Conservation (phyloP, 208 protist species). For the Acanthamoeba sp. region DNA sequence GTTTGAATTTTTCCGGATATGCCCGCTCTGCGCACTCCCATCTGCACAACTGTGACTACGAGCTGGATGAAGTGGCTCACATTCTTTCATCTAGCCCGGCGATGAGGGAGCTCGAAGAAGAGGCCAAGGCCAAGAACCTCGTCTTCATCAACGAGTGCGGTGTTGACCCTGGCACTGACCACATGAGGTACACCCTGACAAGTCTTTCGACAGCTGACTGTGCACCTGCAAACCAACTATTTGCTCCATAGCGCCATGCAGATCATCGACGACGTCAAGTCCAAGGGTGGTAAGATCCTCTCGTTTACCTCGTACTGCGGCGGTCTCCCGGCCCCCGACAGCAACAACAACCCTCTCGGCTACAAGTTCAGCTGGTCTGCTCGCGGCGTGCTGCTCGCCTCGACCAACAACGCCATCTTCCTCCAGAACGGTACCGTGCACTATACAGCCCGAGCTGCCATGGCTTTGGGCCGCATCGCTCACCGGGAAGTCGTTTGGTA, state of each 20-base stretch:
- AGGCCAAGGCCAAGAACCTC: constrained; percentile 82
- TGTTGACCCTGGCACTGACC: constrained; percentile 92
- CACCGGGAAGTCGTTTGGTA: too few species aligned
- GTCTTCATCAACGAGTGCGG: constrained; percentile 90
- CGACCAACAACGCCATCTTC: constrained; percentile 51
- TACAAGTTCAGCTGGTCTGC: constrained; percentile 93
- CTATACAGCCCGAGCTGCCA: background rate
- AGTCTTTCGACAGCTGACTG: constrained; percentile 35
- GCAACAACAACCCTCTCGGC: constrained; percentile 89
- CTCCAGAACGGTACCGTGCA: constrained; percentile 20
- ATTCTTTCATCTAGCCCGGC: constrained; percentile 63
- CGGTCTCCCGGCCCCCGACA: constrained; percentile 90
- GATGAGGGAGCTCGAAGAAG: constrained; percentile 78
- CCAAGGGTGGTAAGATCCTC: constrained; percentile 83
- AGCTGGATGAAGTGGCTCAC: too few species aligned
- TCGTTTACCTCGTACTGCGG: constrained; percentile 88
- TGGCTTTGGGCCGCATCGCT: background rate
- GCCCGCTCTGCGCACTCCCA: background rate
- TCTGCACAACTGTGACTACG: too few species aligned
- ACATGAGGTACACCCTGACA: constrained; percentile 78
- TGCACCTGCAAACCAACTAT: background rate
- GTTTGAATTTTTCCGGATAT: background rate
- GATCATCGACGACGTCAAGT: constrained; percentile 87
- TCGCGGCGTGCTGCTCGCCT: constrained; percentile 85
- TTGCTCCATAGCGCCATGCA: constrained; percentile 46